These are phyloP conservation scores for Cladosporium cucumerinum DNA, from an alignment of 2,329 filamentous ascomycete species.

Conservation along the genomic window DNA sequence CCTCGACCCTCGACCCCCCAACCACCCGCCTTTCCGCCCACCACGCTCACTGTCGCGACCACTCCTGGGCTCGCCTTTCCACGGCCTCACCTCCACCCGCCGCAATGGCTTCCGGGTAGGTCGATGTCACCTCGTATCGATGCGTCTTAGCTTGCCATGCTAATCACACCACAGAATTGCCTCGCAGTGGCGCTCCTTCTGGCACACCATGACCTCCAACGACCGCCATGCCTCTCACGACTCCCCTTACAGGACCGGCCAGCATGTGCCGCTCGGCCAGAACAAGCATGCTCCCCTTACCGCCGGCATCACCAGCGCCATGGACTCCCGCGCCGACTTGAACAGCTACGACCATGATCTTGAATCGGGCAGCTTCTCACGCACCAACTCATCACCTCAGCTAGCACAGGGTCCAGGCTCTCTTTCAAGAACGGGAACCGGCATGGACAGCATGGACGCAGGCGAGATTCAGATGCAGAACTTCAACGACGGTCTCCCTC, in stretches of 20 bases:
- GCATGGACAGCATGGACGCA: conserved; percentile 66
- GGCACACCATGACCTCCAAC: conserved; percentile 77
- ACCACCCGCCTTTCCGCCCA: background rate
- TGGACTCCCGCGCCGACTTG: conserved; percentile 83
- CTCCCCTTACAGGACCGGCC: conserved; percentile 85
- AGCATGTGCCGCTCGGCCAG: conserved; percentile 83
- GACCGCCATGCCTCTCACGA: conserved; percentile 87
- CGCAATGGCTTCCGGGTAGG: conserved; percentile 14
- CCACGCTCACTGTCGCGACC: conserved; percentile 8
- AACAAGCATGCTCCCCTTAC: conserved; percentile 78
- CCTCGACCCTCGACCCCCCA: too few relatives aligned
- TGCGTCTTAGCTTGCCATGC: background rate
- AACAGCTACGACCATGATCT: conserved; percentile 74
- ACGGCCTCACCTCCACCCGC: conserved; percentile 2
- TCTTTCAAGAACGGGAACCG: conserved; percentile 51
- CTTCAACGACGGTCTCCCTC: conserved; percentile 87
- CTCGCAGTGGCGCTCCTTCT: conserved; percentile 80
- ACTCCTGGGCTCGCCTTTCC: background rate
- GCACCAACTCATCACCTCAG: conserved; percentile 71
- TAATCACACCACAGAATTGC: background rate
- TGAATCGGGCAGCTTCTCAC: conserved; percentile 57
- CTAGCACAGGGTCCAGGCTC: conserved; percentile 75
- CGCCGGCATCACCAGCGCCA: conserved; percentile 72
- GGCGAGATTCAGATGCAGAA: conserved; percentile 96
- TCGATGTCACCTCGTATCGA: background rate